Evolutionary conservation across 2,329 filamentous ascomycete species (phyloP), one percentile per base, ranked within the genome.

Genomic region (Apiospora sp.): DNA sequence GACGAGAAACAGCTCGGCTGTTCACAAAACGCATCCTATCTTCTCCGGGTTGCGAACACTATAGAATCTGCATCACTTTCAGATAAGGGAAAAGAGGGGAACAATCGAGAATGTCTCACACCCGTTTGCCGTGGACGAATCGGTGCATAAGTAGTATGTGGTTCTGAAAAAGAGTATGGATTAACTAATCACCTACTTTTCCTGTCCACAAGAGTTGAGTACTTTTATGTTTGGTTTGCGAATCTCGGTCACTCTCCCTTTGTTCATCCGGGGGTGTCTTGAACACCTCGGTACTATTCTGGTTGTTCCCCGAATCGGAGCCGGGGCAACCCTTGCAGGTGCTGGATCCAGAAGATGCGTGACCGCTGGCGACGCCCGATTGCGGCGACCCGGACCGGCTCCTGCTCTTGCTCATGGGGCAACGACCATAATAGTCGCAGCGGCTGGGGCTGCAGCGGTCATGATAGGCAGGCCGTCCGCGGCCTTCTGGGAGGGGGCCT

Each of bases 91-190:
- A 14, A 34, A 19, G 7, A 3, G 13, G 24, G 27, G 16, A 19
- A 58, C 27, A 34, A 58, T 34, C 13, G 27, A 58, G 46, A 19
- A 34, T 58, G 27, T 58, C 51, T 58, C 27, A 34, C 51, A 58
- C 1, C 14, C 13, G 13, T 58, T 34, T 34, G 27, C 16, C 51
- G 24, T 30, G 24, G 1, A 30, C 24, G 30, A 27, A 12, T 4
- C 7, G 12, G 3, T 54, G 37, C 37, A n/a, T n/a, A n/a, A 27
- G 12, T 27, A 30, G 24, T n/a, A 30, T 22, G 2, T 4, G 27
- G 1, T 22, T 48, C 10, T 37, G 37, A n/a, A 1, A 3, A n/a
- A n/a, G 22, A 48, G 2, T 22, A 2, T 3, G 0, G 6, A 2
- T 19, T 8, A 34, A 16, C 27, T 58, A 22, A 8, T 8, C 14